Evolutionary conservation across 768 basidiomycete genomes (phyloP).

Genomic region (Boletus vermiculosoides): DNA sequence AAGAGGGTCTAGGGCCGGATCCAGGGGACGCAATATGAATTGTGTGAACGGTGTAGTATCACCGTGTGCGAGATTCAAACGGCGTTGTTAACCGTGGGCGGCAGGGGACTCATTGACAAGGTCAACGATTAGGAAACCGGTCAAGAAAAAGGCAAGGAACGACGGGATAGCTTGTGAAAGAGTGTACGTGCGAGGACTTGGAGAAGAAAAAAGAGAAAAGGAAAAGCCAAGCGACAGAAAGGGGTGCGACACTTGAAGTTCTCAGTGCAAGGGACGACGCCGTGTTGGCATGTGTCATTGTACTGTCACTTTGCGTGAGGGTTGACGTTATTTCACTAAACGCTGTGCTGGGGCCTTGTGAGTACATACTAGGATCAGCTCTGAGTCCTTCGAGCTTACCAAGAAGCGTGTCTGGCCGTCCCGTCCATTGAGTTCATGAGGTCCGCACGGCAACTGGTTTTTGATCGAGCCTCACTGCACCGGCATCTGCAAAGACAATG

Average conservation of each 20-base stretch:
- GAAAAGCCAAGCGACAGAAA: conserved; percentile 3
- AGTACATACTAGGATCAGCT: too few relatives aligned
- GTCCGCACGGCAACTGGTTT: background rate
- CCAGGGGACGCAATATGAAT: background rate
- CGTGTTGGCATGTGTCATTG: background rate
- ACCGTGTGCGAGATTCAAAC: conserved; percentile 24
- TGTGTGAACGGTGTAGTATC: conserved; percentile 8
- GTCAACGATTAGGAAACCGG: background rate
- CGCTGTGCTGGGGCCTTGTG: background rate
- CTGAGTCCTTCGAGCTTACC: background rate
- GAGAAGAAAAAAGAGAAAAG: background rate
- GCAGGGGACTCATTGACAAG: conserved; percentile 13
- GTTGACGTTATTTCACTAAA: conserved; percentile 17
- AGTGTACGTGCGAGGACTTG: background rate
- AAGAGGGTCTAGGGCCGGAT: background rate
- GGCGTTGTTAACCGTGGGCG: conserved; percentile 4
- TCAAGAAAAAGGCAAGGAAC: background rate
- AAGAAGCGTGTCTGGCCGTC: background rate
- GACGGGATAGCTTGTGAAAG: background rate
- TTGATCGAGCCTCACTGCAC: conserved; percentile 3
- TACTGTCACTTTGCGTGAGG: conserved; percentile 4
- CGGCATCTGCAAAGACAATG: too few relatives aligned
- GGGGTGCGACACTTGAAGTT: background rate
- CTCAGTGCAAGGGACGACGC: background rate
- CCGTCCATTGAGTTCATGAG: background rate